These are phyloP conservation scores for Exophiala dermatitidis DNA, from an alignment of 2,329 filamentous ascomycete genomes.

Conservation along the genomic window DNA sequence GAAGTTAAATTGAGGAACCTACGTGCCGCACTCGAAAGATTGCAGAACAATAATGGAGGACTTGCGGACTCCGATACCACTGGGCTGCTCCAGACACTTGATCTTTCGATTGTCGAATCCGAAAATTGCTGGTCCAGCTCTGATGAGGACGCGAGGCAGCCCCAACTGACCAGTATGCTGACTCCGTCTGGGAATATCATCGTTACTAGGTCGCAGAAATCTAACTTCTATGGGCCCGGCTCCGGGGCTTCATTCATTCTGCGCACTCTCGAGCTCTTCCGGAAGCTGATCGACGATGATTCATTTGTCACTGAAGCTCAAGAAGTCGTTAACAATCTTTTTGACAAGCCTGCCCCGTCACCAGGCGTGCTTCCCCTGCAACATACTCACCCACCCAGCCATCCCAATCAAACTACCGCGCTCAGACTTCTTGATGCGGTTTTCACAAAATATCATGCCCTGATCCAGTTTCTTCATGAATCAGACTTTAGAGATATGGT, in stretches of 20 bases:
- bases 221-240: constrained; percentile 16
- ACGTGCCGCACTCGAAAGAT: constrained; percentile 9
- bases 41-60: constrained; percentile 11
- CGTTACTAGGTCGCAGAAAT: constrained; percentile 9
- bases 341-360: constrained; percentile 12
- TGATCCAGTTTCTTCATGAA: constrained; percentile 21
- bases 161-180: constrained; percentile 19
- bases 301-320: constrained; percentile 2
- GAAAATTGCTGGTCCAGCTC: constrained; percentile 7
- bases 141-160: constrained; percentile 3
- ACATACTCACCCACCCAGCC: constrained; percentile 3
- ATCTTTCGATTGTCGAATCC: constrained; percentile 11
- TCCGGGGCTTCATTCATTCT: constrained; percentile 19
- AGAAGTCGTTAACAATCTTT: constrained; percentile 10
- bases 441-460: constrained; percentile 16
- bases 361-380: not conserved
- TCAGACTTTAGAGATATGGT: constrained; percentile 18
- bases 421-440: constrained; percentile 13
- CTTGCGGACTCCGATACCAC: constrained; percentile 11
- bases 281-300: constrained; percentile 5
- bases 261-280: constrained; percentile 19
- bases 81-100: constrained; percentile 10
- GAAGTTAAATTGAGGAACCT: constrained; percentile 17
- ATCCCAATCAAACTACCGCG: constrained; percentile 10
- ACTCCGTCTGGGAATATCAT: constrained; percentile 7